Base-by-base conservation (phyloP, 257 asterid species). In the Ilex asprella region DNA sequence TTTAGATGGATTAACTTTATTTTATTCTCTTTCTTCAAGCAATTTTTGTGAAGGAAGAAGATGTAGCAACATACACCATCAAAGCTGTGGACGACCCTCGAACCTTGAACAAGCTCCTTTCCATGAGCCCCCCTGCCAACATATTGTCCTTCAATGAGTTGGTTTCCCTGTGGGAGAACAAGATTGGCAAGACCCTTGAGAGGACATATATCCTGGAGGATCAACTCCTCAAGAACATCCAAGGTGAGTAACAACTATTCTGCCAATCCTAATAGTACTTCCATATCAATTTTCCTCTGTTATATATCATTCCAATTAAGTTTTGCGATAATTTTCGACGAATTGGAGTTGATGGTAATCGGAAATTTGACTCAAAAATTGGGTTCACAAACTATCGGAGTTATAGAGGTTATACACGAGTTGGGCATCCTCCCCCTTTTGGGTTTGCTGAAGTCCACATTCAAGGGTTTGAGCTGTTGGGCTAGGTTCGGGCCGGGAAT, bases 1-100 rank as follows among this genome's bases (percentile, higher is more conserved):
- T 30, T 62, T 6, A 31, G 8, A 2, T 51, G 4, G 41, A 35
- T 35, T 35, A 35, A 35, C 8, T 4, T 3, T 8, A 35, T 35
- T 16, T 50, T 30, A 2, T 13, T 63, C 50, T 50, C 32, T 31
- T 3, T 31, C 35, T 12, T 51, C 30, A 10, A 70, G 75, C 65
- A 21, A 43, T 58, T 49, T 63, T 52, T 27, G 61, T 21, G 6
- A 54, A 50, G 39, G 78, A 68, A 55, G 61, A 54, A 46, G 78
- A 73, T 31, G 39, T 68, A 2, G 78, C 78, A 2, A 29, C 65
- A 2, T 73, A 73, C 15, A 67, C 70, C 14, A 68, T 68, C 12
- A 63, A 64, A 60, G 63, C 71, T 2, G 71, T 64, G 32, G 78
- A 73, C 55, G 78, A 73, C 30, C 78, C 78, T n/a, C 58, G 74